Conservation (phyloP, 78 protist species). For the Pigoraptor vietnamica region DNA sequence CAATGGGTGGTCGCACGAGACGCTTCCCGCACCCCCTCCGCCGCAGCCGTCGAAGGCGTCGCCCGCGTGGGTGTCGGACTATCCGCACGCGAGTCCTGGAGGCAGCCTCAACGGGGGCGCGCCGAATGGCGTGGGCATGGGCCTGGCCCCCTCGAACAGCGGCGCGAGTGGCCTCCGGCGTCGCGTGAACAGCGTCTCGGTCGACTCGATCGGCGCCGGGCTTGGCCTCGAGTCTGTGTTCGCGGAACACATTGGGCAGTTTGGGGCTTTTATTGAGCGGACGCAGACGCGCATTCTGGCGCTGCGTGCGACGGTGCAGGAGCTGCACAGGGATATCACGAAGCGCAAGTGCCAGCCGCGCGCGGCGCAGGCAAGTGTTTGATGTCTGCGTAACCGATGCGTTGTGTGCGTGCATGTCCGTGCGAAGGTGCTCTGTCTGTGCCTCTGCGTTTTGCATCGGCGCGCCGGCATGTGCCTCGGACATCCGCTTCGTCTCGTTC, state of each 20-base stretch:
- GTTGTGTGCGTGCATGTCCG: not conserved
- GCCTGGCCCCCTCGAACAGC: not conserved
- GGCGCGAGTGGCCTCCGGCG: not conserved
- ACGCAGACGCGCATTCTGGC: not conserved
- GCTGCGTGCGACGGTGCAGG: not conserved
- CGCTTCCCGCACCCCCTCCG: no score
- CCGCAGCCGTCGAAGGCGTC: no score
- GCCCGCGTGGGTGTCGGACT: not conserved
- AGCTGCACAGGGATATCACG: not conserved
- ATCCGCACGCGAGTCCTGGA: not conserved
- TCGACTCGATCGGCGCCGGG: not conserved
- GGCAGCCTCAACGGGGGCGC: not conserved
- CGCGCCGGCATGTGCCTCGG: not conserved
- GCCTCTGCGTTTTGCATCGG: not conserved
- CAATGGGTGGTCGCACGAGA: no score
- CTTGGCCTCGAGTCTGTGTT: not conserved
- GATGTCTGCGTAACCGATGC: no score
- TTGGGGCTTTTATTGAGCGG: not conserved
- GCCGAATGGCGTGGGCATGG: not conserved
- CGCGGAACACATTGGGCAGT: not conserved
- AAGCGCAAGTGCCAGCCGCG: not conserved
- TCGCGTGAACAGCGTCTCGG: not conserved
- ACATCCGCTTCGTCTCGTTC: no score
- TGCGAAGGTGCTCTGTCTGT: no score
- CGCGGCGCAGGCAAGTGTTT: not conserved